These are phyloP conservation scores for Suhomyces taliae DNA, from an alignment of 1,139 yeast genomes.

Conservation along the genomic window DNA sequence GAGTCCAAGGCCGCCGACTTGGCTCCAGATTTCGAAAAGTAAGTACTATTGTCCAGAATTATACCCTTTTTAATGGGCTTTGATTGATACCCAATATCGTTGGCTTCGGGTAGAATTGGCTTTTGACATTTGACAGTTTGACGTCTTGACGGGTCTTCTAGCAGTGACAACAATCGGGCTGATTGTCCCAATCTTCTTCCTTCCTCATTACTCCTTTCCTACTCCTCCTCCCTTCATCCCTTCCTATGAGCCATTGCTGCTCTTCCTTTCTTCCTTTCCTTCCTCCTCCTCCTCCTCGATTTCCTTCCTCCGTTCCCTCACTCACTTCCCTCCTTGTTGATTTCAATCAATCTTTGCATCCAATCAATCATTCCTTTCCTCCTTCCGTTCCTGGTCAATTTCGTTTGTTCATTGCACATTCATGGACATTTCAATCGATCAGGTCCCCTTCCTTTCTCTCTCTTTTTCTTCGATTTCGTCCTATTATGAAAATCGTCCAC, in stretches of 20 bases:
- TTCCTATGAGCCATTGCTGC: neutral
- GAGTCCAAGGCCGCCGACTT: conserved; percentile 65
- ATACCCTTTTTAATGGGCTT: neutral
- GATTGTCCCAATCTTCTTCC: conserved; percentile 5
- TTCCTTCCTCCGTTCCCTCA: no score
- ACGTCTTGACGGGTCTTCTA: no score
- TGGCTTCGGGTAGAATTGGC: neutral
- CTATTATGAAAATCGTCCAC: no score
- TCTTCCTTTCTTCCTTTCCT: neutral
- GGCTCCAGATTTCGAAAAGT: conserved; percentile 71
- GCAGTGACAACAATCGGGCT: no score
- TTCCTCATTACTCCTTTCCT: conserved; percentile 7
- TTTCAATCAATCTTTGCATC: neutral
- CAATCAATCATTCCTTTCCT: neutral
- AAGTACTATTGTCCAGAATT: conserved; percentile 28
- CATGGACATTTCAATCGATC: no score
- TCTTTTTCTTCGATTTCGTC: neutral
- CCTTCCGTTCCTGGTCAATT: neutral
- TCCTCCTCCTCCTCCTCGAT: no score
- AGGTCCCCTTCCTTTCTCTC: neutral
- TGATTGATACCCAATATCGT: no score
- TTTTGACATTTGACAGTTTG: neutral
- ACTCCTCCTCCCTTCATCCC: conserved; percentile 9
- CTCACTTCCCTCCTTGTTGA: no score
- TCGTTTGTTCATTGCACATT: neutral